Evolutionary conservation across 148 eudicot genomes (phyloP).

Genomic region (Rhododendron henanense): DNA sequence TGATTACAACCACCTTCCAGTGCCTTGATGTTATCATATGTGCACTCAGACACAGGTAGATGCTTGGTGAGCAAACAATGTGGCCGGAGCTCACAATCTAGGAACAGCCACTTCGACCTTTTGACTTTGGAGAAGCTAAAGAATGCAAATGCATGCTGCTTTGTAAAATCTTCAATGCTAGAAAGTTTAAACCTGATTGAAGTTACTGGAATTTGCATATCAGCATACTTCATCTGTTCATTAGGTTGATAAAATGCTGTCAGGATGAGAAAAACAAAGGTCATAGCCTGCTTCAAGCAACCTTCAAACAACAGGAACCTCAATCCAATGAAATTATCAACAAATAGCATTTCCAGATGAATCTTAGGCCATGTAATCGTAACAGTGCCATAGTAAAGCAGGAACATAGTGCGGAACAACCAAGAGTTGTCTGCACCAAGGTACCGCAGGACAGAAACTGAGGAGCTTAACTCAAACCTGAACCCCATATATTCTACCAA

Average conservation of each 20-base stretch:
- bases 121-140: slow-evolving; percentile 53
- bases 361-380: slow-evolving; percentile 56
- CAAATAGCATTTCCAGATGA: slow-evolving; percentile 74
- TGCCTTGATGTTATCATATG: slow-evolving; percentile 71
- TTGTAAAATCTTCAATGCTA: slow-evolving; percentile 38
- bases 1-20: slow-evolving; percentile 45
- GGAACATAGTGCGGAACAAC: slow-evolving; percentile 31
- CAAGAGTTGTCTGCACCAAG: slow-evolving; percentile 29
- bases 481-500: slow-evolving; percentile 30
- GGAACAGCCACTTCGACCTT: slow-evolving; percentile 53
- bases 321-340: slow-evolving; percentile 71
- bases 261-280: slow-evolving; percentile 51
- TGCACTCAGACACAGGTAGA: slow-evolving; percentile 76
- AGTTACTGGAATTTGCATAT: slow-evolving; percentile 61
- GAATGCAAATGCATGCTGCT: slow-evolving; percentile 57
- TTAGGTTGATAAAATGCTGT: slow-evolving; percentile 39
- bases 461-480: slow-evolving; percentile 27
- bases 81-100: slow-evolving; percentile 52
- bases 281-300: slow-evolving; percentile 67
- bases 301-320: slow-evolving; percentile 80
- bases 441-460: slow-evolving; percentile 25
- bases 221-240: slow-evolving; percentile 30
- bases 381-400: slow-evolving; percentile 59
- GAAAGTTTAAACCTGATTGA: slow-evolving; percentile 67
- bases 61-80: slow-evolving; percentile 54